These are phyloP conservation scores for Microthlaspi erraticum DNA, from an alignment of 345 rosid species.

Conservation along the genomic window DNA sequence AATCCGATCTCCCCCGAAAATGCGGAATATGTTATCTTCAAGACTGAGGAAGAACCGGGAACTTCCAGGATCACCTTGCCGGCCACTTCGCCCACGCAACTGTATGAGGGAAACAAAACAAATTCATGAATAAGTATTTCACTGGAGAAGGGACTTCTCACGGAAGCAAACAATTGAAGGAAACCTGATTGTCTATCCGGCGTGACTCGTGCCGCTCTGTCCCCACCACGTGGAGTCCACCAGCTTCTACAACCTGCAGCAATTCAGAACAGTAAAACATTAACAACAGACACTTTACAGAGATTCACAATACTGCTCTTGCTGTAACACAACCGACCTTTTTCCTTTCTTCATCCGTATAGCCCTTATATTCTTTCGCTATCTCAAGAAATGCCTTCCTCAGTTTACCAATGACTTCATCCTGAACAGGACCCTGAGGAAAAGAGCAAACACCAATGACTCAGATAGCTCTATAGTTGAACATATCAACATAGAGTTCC, in stretches of 20 bases:
- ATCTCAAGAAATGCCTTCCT: conserved; percentile 78
- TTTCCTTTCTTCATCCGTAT: conserved; percentile 86
- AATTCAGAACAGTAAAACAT: conserved; percentile 24
- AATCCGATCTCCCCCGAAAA: conserved; percentile 92
- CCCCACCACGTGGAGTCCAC: conserved; percentile 96
- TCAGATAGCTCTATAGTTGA: conserved; percentile 4
- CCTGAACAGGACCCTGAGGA: conserved; percentile 84
- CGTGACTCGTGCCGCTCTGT: conserved; percentile 97
- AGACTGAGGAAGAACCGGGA: conserved; percentile 97
- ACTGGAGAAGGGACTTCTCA: neutral
- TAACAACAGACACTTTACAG: conserved; percentile 23
- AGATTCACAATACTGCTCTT: conserved; percentile 26
- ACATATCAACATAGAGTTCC: conserved; percentile 13
- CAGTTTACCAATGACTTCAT: conserved; percentile 84
- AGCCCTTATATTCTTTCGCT: conserved; percentile 74
- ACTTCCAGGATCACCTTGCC: conserved; percentile 99
- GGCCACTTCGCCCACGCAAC: conserved; percentile 95
- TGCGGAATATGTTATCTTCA: conserved; percentile 94
- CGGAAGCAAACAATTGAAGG: conserved; percentile 5
- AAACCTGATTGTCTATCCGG: conserved; percentile 91
- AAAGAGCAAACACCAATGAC: neutral
- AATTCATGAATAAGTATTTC: conserved; percentile 1
- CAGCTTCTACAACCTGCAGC: conserved; percentile 84
- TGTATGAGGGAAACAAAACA: conserved; percentile 39
- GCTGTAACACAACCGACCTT: conserved; percentile 52